These are phyloP conservation scores for Porpolomopsis calyptriformis DNA, from an alignment of 768 basidiomycete species.

Conservation along the genomic window DNA sequence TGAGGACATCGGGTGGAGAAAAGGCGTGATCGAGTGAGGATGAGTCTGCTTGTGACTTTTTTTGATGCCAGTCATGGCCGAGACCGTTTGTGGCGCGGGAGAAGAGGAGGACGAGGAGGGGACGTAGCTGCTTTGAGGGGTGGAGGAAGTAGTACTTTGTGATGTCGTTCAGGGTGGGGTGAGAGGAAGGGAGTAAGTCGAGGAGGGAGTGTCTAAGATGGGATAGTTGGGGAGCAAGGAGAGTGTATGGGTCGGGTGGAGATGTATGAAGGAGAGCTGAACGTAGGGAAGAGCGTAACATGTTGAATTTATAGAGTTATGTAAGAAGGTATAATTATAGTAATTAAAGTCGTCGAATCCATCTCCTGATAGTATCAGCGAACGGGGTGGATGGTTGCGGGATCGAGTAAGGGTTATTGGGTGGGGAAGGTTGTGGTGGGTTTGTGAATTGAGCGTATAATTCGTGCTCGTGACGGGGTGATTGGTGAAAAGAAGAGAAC, in stretches of 20 bases:
- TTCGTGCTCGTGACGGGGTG: no score
- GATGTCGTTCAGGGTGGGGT: slow-evolving; percentile 78
- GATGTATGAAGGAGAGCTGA: slow-evolving; percentile 30
- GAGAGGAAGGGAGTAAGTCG: slow-evolving; percentile 74
- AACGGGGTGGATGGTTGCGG: no score
- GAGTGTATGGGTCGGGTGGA: slow-evolving; percentile 51
- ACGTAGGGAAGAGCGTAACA: no score
- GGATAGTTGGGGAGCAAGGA: slow-evolving; percentile 66
- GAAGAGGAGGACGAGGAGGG: slow-evolving; percentile 82
- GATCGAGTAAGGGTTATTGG: no score
- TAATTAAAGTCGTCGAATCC: no score
- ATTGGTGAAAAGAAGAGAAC: no score
- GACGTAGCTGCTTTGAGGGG: slow-evolving; percentile 84
- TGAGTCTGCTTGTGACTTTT: slow-evolving; percentile 48
- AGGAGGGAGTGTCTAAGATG: slow-evolving; percentile 64
- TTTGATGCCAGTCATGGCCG: slow-evolving; percentile 51
- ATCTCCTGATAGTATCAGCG: no score
- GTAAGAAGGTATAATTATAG: no score
- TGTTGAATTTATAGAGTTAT: no score
- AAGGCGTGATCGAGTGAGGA: slow-evolving; percentile 65
- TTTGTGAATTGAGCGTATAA: no score
- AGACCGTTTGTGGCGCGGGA: slow-evolving; percentile 89
- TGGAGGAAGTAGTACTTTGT: slow-evolving; percentile 89
- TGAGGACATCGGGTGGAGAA: slow-evolving; percentile 67
- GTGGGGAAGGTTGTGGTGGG: no score